Evolutionary conservation across 2,329 filamentous ascomycete genomes (phyloP), one percentile per base, ranked within the genome.

Genomic region (Colletotrichum graminicola): DNA sequence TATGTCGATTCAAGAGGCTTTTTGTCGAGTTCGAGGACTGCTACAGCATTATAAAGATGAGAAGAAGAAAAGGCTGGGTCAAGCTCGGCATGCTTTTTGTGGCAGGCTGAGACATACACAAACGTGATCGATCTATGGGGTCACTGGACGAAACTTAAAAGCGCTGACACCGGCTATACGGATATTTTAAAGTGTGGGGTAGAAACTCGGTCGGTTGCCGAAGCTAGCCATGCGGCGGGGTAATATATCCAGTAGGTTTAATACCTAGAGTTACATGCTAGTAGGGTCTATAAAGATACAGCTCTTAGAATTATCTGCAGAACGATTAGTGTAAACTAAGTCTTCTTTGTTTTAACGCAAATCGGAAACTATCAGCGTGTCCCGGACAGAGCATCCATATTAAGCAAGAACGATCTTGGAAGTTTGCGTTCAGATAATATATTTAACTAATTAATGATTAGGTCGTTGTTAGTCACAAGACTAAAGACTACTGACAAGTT

Each of bases 61-160:
- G 10, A 23, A 21, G 3, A n/a, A 34, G 5, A 3, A 4, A n/a
- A n/a, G 5, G 5, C 10, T n/a, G 51, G 3, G 52, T 14, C 10
- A n/a, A 32, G 11, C 18, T 54, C 10, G 16, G 18, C 16, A 21
- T 54, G 1, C 2, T 18, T n/a, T 54, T 18, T 54, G 18, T 26
- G 32, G 11, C n/a, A 43, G 18, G n/a, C 11, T 47, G 45, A 60
- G 21, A 23, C 32, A 55, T 8, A 29, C 32, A 10, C 32, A 3
- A 36, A 36, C 29, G 11, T 54, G 55, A 67, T 29, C 41, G 55
- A 67, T 29, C 41, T 55, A 62, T 36, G 55, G 43, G 47, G 39
- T 32, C 56, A 67, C 54, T 56, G 16, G 64, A 67, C 64, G n/a
- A 36, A 67, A 62, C 36, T 23, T 47, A 43, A 39, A 47, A 18